Base-by-base conservation (phyloP, 768 basidiomycete species). In the Lactarius evosmus region DNA sequence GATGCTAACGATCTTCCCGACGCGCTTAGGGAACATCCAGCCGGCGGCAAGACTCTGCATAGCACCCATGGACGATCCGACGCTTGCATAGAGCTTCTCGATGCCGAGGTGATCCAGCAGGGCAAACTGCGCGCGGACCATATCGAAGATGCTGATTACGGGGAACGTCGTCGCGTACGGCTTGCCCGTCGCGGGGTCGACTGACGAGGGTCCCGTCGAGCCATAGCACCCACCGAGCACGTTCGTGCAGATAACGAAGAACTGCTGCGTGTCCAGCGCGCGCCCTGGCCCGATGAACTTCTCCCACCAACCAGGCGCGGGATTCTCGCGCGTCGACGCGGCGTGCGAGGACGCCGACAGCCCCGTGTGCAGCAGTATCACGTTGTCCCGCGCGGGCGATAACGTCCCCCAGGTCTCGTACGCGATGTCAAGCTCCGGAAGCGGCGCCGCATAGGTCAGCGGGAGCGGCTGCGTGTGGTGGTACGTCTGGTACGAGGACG, bases 361-460 rank as follows among this genome's bases (percentile, higher is more conserved):
- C 19, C 97, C 97, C 0, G 97, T 99, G 71, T 98, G 95, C 12
- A 99, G 83, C 14, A 99, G 86, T 55, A 99, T 95, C 55, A 83
- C 96, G 72, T 99, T 98, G 74, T 93, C 88, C 50, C 80, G 82
- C 7, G 77, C 69, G 0, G 88, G 78, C 27, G 91, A 90, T 50
- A 98, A 87, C 2, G 84, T 85, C 2, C 97, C 97, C 97, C 97
- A 99, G 0, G 97, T 93, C 78, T 99, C 97, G 80, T 98, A 99
- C 0, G 97, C 97, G 62, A 98, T 83, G 68, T 93, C 85, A 69
- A 94, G 87, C 7, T 85, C 77, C 1, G 88, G 84, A 0, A 96
- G 80, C 1, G 83, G 77, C 2, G 74, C 69, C 1, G 78, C 65
- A 67, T 86, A 87, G 6, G 85, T 81, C 32, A 96, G 81, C 0